Conservation (phyloP, 169 alveolate genomes). For the Plasmodium blacklocki region DNA sequence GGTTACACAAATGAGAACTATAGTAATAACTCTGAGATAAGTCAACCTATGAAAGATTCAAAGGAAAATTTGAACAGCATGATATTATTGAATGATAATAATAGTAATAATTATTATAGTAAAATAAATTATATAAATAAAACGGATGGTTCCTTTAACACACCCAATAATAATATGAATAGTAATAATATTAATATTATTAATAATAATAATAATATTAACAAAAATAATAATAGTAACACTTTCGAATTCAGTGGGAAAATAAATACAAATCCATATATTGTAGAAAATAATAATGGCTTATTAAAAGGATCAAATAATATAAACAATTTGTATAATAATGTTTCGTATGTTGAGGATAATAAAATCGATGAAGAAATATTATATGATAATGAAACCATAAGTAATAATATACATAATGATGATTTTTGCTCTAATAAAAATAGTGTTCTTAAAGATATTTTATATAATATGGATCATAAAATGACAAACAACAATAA, state of each 20-base stretch:
- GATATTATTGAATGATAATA: background rate
- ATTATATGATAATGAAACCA: background rate
- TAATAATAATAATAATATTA: background rate
- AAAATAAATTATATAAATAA: conserved; percentile 1
- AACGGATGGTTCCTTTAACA: background rate
- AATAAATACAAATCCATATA: background rate
- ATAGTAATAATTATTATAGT: conserved; percentile 1
- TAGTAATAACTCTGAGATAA: too few relatives aligned
- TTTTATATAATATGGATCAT: background rate
- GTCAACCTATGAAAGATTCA: background rate
- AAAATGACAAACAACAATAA: conserved; percentile 1
- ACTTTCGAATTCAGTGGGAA: background rate
- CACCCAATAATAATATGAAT: conserved; percentile 17
- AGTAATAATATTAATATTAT: background rate
- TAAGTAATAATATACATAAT: background rate
- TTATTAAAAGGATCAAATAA: conserved; percentile 5
- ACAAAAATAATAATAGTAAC: background rate
- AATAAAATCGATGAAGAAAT: background rate
- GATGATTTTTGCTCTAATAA: conserved; percentile 3
- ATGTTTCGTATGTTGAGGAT: background rate
- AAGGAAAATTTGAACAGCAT: background rate
- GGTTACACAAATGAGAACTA: too few relatives aligned
- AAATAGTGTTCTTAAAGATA: background rate
- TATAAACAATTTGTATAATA: background rate
- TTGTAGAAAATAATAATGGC: background rate